These are phyloP conservation scores for Kwoniella shandongensis DNA, from an alignment of 768 basidiomycete species.

Conservation along the genomic window DNA sequence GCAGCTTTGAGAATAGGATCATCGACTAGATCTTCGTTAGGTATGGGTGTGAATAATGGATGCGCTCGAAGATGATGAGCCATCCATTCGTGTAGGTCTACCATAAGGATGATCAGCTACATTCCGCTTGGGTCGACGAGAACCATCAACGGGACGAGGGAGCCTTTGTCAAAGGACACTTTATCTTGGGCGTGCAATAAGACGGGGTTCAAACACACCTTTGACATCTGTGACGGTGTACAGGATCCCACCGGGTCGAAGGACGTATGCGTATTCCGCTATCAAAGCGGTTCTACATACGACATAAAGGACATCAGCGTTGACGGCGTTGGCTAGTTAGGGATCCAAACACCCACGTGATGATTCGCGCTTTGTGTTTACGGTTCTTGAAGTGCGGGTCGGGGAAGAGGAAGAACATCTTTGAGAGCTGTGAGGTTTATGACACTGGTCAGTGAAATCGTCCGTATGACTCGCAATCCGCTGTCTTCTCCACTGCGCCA, in stretches of 20 bases:
- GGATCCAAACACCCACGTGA: slow-evolving; percentile 59
- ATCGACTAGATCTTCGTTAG: slow-evolving; percentile 64
- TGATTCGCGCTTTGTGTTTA: slow-evolving; percentile 98
- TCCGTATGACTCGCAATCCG: neutral
- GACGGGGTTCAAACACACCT: slow-evolving; percentile 43
- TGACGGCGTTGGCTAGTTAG: neutral
- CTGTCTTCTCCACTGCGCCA: neutral
- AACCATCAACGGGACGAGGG: too few relatives aligned
- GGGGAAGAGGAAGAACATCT: slow-evolving; percentile 97
- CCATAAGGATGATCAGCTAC: too few relatives aligned
- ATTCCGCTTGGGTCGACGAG: too few relatives aligned
- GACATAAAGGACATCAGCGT: neutral
- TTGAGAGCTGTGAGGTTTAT: slow-evolving; percentile 59
- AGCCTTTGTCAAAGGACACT: too few relatives aligned
- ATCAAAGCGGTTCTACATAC: slow-evolving; percentile 75
- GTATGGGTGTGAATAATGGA: slow-evolving; percentile 79
- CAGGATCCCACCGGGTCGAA: slow-evolving; percentile 88
- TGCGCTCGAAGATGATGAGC: slow-evolving; percentile 78
- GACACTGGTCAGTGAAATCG: neutral
- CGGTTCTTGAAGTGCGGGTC: slow-evolving; percentile 98
- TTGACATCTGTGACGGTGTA: slow-evolving; percentile 98
- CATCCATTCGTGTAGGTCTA: slow-evolving; percentile 94
- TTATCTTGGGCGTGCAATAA: too few relatives aligned
- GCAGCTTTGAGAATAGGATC: slow-evolving; percentile 56
- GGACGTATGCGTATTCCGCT: slow-evolving; percentile 93